These are phyloP conservation scores for Lantana camara DNA, from an alignment of 257 asterid genomes.

Conservation along the genomic window DNA sequence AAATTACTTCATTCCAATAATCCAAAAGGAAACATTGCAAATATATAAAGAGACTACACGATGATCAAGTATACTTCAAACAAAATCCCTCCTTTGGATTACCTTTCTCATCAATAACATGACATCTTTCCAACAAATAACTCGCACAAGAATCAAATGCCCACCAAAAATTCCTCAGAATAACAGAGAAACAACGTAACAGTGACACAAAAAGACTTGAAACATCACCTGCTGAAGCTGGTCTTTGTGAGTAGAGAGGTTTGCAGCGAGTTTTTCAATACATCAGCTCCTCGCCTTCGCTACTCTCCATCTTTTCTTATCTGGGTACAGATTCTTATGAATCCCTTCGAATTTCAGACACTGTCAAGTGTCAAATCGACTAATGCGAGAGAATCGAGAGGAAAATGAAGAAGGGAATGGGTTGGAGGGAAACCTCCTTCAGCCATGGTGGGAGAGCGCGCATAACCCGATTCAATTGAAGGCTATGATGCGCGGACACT, in stretches of 20 bases:
- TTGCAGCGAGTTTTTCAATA: conserved; percentile 81
- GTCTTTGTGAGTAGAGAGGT: conserved; percentile 80
- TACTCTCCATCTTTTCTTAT: conserved; percentile 36
- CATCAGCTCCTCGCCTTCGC: conserved; percentile 80
- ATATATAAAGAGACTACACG: no score
- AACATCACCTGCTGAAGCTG: conserved; percentile 89
- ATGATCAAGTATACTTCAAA: no score
- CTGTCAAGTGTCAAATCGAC: background rate
- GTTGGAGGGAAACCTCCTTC: conserved; percentile 29
- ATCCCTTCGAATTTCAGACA: background rate
- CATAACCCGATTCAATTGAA: background rate
- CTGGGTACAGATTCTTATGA: background rate
- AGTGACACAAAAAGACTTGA: background rate
- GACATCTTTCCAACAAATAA: background rate
- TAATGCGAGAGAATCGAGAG: no score
- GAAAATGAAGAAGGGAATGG: background rate
- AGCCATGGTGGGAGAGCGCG: background rate
- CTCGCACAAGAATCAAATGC: background rate
- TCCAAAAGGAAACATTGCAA: no score
- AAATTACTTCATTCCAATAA: no score
- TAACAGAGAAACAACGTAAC: no score
- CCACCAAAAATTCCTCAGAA: background rate
- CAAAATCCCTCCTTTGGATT: no score
- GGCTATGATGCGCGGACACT: no score
- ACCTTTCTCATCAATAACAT: no score